phyloP scores from a whole-genome alignment of 108 stramenopile species.

The Aurantiochytrium sp. region DNA sequence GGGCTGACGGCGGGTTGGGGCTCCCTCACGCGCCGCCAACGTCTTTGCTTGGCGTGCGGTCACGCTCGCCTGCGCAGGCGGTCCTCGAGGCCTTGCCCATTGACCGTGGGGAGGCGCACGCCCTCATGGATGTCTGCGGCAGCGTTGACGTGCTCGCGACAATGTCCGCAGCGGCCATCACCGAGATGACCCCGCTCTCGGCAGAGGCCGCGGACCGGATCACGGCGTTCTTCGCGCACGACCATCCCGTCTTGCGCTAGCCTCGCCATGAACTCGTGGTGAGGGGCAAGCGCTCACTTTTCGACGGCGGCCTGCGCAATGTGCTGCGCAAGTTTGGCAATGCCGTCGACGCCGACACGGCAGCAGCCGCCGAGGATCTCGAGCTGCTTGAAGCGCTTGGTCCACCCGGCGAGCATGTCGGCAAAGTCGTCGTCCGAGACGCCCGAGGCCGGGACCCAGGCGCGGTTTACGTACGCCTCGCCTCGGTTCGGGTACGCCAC shows the following conservation, averaged over 20 bases:
- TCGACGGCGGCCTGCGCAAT: neutral
- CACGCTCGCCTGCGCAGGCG: no score
- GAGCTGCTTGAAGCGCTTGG: neutral
- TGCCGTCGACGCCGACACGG: neutral
- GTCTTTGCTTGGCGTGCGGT: no score
- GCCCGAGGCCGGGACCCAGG: neutral
- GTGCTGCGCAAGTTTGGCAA: neutral
- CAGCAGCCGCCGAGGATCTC: neutral
- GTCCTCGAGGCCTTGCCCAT: neutral
- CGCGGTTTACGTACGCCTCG: neutral
- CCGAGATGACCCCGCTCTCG: neutral
- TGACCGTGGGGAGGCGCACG: neutral
- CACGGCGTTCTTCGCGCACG: neutral
- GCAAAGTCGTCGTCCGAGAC: slow-evolving; percentile 1
- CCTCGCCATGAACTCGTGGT: neutral
- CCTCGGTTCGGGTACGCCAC: slow-evolving; percentile 13
- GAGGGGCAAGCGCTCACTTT: neutral
- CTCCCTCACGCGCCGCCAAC: no score
- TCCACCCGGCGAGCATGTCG: neutral
- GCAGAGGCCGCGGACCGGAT: neutral
- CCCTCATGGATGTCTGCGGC: neutral
- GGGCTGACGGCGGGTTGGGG: no score
- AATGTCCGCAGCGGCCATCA: neutral
- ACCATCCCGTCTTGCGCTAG: neutral
- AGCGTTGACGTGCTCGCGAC: neutral